These are phyloP conservation scores for Arachis monticola DNA, from an alignment of 331 rosid species.

Conservation along the genomic window DNA sequence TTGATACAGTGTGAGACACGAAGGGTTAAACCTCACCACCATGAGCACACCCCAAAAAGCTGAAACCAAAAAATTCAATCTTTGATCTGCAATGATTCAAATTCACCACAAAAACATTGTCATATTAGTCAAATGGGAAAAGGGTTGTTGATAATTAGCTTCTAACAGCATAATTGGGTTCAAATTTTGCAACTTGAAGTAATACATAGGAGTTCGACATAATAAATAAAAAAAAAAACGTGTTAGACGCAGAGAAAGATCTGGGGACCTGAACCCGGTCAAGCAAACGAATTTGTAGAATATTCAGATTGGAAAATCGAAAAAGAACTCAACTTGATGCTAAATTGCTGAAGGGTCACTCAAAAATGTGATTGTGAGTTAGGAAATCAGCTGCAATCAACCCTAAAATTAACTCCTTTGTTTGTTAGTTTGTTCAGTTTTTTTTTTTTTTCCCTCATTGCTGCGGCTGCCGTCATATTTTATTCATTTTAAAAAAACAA, in stretches of 20 bases:
- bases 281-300: constrained; percentile 6
- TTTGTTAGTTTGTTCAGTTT: too few species aligned
- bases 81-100: constrained; percentile 45
- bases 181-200: constrained; percentile 12
- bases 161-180: constrained; percentile 10
- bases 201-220: constrained; percentile 21
- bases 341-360: neutral
- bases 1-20: constrained; percentile 45
- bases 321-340: neutral
- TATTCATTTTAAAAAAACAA: too few species aligned
- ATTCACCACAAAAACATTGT: constrained; percentile 25
- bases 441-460: too few species aligned
- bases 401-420: neutral
- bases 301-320: neutral
- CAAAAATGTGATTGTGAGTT: constrained; percentile 14
- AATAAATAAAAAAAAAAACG: neutral
- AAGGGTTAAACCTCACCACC: constrained; percentile 50
- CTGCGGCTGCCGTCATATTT: too few species aligned
- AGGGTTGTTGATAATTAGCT: constrained; percentile 21
- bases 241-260: neutral
- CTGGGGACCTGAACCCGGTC: neutral
- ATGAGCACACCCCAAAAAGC: constrained; percentile 38
- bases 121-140: constrained; percentile 30
- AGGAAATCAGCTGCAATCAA: neutral
- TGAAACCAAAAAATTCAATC: neutral